Percentiles rank a stretch among this genome's conserved stretches.
Evolutionary conservation across 805 yeast species (phyloP).

Genomic region (Vanderwaltozyma yarrowii): DNA sequence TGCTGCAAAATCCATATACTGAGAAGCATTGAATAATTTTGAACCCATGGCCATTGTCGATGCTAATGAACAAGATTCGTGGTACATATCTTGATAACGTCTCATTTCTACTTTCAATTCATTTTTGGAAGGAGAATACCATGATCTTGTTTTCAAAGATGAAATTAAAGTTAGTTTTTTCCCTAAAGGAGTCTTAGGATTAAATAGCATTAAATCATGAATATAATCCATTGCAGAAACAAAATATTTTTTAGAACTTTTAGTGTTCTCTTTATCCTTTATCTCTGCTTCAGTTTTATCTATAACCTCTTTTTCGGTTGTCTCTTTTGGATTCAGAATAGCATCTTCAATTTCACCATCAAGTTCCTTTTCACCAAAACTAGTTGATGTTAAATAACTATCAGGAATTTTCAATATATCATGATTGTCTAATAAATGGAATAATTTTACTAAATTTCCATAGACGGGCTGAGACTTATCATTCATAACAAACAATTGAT

Average conservation of each 20-base stretch:
- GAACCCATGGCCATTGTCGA: slow-evolving; percentile 44
- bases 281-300: background rate
- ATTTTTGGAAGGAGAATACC: slow-evolving; percentile 16
- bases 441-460: slow-evolving; percentile 41
- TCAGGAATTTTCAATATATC: slow-evolving; percentile 19
- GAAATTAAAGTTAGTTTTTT: slow-evolving; percentile 12
- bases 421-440: slow-evolving; percentile 33
- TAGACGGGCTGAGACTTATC: slow-evolving; percentile 27
- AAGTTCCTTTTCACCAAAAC: background rate
- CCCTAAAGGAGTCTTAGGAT: slow-evolving; percentile 35
- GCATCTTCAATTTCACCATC: background rate
- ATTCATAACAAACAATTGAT: slow-evolving; percentile 6
- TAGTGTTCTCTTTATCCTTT: background rate
- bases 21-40: slow-evolving; percentile 29
- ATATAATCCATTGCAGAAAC: slow-evolving; percentile 31
- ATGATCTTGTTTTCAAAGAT: slow-evolving; percentile 11
- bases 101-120: slow-evolving; percentile 16
- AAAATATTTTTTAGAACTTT: slow-evolving; percentile 26
- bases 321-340: background rate
- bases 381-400: slow-evolving; percentile 1
- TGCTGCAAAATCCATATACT: slow-evolving; percentile 32
- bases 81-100: slow-evolving; percentile 34
- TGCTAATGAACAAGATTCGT: slow-evolving; percentile 43
- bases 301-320: background rate
- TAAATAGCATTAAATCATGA: slow-evolving; percentile 33